Percentiles rank a stretch among this genome's conserved stretches.
Evolutionary conservation across 208 protist species (phyloP).

Genomic region (Leishmania amazonensis): DNA sequence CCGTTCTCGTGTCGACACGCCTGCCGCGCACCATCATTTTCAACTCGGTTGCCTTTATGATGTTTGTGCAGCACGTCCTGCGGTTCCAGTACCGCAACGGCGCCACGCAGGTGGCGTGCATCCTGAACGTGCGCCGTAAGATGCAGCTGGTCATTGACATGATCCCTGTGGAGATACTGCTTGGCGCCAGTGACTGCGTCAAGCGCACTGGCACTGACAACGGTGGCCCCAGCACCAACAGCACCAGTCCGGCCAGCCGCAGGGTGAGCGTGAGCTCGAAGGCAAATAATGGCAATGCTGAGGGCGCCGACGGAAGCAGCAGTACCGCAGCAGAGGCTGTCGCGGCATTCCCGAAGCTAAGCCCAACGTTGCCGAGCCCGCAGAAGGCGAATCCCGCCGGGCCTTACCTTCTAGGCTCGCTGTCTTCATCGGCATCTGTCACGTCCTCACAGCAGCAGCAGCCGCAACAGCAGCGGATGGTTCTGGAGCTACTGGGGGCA

Average conservation of each 20-base stretch:
- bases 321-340: not conserved
- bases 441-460: not conserved
- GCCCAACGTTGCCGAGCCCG: not conserved
- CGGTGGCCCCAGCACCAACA: not conserved
- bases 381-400: not conserved
- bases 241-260: constrained; percentile 2
- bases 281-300: not conserved
- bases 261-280: not conserved
- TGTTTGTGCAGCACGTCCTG: constrained; percentile 60
- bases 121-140: constrained; percentile 43
- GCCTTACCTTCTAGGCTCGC: not conserved
- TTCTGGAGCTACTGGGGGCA: constrained; percentile 10
- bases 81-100: constrained; percentile 32
- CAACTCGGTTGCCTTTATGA: constrained; percentile 66
- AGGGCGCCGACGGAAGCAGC: not conserved
- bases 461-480: not conserved
- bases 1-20: constrained; percentile 38
- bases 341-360: not conserved
- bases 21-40: constrained; percentile 57
- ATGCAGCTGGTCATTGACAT: constrained; percentile 44
- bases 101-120: constrained; percentile 34
- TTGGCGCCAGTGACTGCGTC: not conserved
- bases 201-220: not conserved
- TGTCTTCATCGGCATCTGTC: not conserved
- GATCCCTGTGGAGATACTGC: constrained; percentile 28